Evolutionary conservation across 345 rosid genomes (phyloP).

Genomic region (Melastoma malabathricum): DNA sequence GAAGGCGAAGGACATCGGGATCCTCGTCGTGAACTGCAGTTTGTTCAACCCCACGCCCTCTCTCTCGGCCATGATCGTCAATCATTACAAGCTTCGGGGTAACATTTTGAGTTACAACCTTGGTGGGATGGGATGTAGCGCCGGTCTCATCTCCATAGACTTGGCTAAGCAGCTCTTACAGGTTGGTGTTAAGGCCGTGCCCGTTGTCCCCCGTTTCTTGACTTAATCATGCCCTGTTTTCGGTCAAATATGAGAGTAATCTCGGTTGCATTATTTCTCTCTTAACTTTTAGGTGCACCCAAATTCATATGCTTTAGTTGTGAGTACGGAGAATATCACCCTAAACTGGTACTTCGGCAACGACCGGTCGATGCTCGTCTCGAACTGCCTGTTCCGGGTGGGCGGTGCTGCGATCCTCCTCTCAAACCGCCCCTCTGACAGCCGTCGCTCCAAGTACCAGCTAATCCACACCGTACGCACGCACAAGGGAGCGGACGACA

Average conservation of each 20-base stretch:
- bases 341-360: conserved; percentile 34
- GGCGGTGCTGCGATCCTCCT: conserved; percentile 49
- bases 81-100: conserved; percentile 25
- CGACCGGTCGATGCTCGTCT: conserved; percentile 43
- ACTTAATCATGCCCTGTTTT: background rate
- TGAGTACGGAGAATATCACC: conserved; percentile 45
- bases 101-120: conserved; percentile 22
- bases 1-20: conserved; percentile 26
- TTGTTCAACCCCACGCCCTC: conserved; percentile 29
- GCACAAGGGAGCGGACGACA: conserved; percentile 43
- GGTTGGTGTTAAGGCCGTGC: conserved; percentile 13
- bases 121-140: conserved; percentile 34
- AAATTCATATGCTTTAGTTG: conserved; percentile 41
- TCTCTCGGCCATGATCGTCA: conserved; percentile 24
- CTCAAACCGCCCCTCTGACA: conserved; percentile 30
- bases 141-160: conserved; percentile 38
- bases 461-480: conserved; percentile 43
- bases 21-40: conserved; percentile 25
- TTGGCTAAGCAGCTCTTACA: conserved; percentile 47
- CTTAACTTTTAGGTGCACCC: conserved; percentile 21
- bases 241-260: background rate
- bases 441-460: conserved; percentile 31
- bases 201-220: background rate
- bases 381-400: conserved; percentile 42
- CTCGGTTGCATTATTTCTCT: background rate